These are phyloP conservation scores for Annona squamosa DNA, from an alignment of 164 flowering plant species.

Conservation along the genomic window DNA sequence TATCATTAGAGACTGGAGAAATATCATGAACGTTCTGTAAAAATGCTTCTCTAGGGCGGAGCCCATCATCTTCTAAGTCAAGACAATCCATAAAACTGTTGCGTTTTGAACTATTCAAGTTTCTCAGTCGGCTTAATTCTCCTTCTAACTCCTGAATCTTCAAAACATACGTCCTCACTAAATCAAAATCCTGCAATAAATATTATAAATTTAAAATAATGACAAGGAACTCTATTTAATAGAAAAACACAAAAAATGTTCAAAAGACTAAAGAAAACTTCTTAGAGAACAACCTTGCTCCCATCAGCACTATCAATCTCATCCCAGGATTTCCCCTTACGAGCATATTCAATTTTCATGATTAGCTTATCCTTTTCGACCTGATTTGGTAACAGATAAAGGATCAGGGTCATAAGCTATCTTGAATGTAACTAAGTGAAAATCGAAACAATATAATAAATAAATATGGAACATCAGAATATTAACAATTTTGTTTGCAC, in stretches of 20 bases:
- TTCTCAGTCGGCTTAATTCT: conserved; percentile 49
- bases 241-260: not conserved
- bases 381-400: conserved; percentile 23
- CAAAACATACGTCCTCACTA: conserved; percentile 54
- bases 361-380: conserved; percentile 78
- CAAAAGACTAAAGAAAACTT: not conserved
- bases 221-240: not conserved
- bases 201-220: not conserved
- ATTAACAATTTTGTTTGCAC: too few species aligned
- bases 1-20: conserved; percentile 40
- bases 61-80: conserved; percentile 57
- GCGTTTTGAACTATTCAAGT: conserved; percentile 26
- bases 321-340: conserved; percentile 75
- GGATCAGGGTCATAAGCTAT: not conserved
- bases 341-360: conserved; percentile 68
- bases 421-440: not conserved
- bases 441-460: not conserved
- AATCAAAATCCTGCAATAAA: conserved; percentile 45
- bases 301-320: conserved; percentile 46
- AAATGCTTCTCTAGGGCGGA: conserved; percentile 25
- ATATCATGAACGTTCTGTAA: conserved; percentile 22
- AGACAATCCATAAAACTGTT: conserved; percentile 32
- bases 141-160: conserved; percentile 84
- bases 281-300: conserved; percentile 40
- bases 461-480: not conserved